Conservation (phyloP, 805 yeast species). For the Myxozyma vanderwaltii region DNA sequence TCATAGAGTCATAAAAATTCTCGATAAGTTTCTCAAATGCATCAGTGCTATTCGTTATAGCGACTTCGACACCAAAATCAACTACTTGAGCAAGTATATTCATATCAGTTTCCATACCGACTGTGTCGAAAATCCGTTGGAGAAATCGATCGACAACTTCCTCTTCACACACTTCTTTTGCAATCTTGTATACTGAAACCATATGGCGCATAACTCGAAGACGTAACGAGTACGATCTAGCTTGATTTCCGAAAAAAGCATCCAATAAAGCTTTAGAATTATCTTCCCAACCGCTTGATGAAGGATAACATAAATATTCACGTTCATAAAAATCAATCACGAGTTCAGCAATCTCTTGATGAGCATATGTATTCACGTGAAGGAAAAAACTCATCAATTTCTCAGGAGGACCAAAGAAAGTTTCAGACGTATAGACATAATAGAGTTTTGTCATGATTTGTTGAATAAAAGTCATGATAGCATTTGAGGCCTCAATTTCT, state of each 20-base stretch:
- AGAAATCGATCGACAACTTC: conserved; percentile 43
- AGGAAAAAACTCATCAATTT: conserved; percentile 49
- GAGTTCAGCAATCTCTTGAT: conserved; percentile 46
- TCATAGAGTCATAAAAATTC: conserved; percentile 35
- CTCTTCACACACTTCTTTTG: conserved; percentile 42
- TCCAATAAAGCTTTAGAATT: conserved; percentile 51
- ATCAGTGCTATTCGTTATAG: conserved; percentile 17
- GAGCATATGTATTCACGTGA: conserved; percentile 44
- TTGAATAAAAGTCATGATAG: conserved; percentile 25
- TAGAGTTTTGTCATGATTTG: conserved; percentile 41
- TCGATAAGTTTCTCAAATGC: conserved; percentile 15
- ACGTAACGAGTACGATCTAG: conserved; percentile 35
- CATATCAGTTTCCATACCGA: conserved; percentile 39
- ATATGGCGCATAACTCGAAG: conserved; percentile 39
- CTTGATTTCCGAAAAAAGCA: conserved; percentile 47
- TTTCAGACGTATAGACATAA: conserved; percentile 42
- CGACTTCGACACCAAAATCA: conserved; percentile 38
- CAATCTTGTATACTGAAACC: conserved; percentile 45
- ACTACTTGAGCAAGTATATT: conserved; percentile 42
- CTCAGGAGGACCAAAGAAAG: conserved; percentile 49
- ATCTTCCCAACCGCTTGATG: conserved; percentile 55
- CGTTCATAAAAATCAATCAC: conserved; percentile 53
- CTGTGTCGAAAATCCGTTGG: conserved; percentile 41
- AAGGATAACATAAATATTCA: conserved; percentile 57
- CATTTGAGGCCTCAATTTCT: conserved; percentile 27